Percentiles rank a stretch among this genome's conserved stretches.
These are phyloP conservation scores for Populus hybrid DNA, from an alignment of 441 rosid species.

Conservation along the genomic window DNA sequence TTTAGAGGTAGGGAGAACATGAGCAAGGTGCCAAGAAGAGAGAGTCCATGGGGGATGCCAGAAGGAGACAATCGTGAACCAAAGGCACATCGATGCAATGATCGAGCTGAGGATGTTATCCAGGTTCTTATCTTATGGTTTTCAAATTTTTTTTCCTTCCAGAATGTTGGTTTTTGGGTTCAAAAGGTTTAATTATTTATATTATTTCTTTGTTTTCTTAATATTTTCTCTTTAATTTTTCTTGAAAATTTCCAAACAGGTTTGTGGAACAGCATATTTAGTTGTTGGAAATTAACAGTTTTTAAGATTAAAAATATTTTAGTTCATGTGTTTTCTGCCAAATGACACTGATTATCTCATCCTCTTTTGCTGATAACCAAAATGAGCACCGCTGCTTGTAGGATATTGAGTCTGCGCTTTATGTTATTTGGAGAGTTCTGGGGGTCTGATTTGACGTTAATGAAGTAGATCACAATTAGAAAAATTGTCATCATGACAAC, in stretches of 20 bases:
- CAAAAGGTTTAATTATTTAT: neutral
- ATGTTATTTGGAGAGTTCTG: neutral
- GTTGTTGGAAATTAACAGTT: neutral
- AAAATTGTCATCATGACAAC: neutral
- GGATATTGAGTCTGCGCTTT: neutral
- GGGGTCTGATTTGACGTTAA: neutral
- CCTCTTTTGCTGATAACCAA: neutral
- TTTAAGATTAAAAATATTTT: too few species aligned
- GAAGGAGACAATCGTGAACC: slow-evolving; percentile 81
- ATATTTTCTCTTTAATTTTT: neutral
- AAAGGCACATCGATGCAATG: slow-evolving; percentile 95
- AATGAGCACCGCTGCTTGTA: neutral
- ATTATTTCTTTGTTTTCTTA: neutral
- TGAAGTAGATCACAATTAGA: neutral
- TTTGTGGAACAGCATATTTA: neutral
- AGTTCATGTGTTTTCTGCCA: neutral
- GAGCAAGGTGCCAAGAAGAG: slow-evolving; percentile 97
- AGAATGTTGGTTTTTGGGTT: neutral
- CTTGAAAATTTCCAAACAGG: neutral
- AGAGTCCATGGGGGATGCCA: slow-evolving; percentile 93
- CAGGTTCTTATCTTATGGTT: slow-evolving; percentile 44
- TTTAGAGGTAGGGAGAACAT: slow-evolving; percentile 26
- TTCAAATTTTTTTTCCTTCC: neutral
- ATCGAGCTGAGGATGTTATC: slow-evolving; percentile 92
- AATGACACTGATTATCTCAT: neutral